phyloP scores from a whole-genome alignment of 2,329 filamentous ascomycete species.

The Cyphellophora attinorum region DNA sequence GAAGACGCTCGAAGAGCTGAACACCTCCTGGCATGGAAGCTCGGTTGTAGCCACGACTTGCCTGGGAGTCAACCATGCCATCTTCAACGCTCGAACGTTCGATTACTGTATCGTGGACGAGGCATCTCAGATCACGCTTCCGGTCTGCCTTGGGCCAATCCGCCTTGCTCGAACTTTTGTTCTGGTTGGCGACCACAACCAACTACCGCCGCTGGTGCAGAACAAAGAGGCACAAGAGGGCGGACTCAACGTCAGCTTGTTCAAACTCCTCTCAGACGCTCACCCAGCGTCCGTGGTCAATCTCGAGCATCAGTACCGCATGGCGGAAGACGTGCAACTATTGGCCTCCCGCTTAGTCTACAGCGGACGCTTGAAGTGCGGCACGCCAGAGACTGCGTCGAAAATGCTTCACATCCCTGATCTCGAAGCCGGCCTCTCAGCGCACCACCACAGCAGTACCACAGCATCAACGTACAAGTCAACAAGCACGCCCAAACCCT shows the following conservation, averaged over 20 bases:
- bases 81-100: constrained; percentile 83
- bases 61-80: constrained; percentile 75
- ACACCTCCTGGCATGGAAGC: constrained; percentile 71
- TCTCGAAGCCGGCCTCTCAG: constrained; percentile 46
- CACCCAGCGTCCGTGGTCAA: constrained; percentile 84
- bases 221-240: constrained; percentile 80
- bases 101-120: constrained; percentile 99
- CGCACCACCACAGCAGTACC: constrained; percentile 48
- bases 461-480: not conserved
- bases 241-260: constrained; percentile 84
- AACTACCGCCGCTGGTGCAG: constrained; percentile 86
- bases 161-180: constrained; percentile 89
- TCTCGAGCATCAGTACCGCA: constrained; percentile 91
- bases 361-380: constrained; percentile 79
- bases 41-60: constrained; percentile 93
- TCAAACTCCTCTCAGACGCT: constrained; percentile 82
- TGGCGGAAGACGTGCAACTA: constrained; percentile 95
- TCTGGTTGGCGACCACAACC: constrained; percentile 91
- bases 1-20: constrained; percentile 71
- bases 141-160: constrained; percentile 88
- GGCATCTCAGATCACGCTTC: constrained; percentile 92
- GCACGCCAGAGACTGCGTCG: constrained; percentile 63
- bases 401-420: constrained; percentile 60
- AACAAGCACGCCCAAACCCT: constrained; percentile 21
- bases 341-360: constrained; percentile 92